Evolutionary conservation across 225 moss, liverwort and hornwort species (phyloP), one percentile per base, ranked within the genome.

Genomic region (Anthoceros angustus): DNA sequence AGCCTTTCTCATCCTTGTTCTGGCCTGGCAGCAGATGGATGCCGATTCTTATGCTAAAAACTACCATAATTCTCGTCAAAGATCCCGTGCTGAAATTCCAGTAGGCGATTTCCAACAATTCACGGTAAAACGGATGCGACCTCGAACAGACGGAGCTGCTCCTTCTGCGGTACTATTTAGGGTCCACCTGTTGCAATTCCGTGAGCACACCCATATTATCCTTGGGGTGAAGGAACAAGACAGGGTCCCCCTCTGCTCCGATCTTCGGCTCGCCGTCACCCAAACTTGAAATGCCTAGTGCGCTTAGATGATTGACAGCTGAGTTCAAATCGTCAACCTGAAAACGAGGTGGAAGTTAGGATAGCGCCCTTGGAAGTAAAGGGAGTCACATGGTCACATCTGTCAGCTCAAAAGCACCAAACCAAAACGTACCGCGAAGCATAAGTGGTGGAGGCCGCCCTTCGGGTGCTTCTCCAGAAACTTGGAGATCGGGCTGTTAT

Each of bases 181-280:
- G 16, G 68, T 69, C 81, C 25, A 79, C 74, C 70, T 89, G 82
- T 64, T 88, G 83, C 18, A 92, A 83, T 79, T 92, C 81, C 3
- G 88, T 86, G 66, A 92, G 76, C 72, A 92, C 88, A 14, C 88
- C 92, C 73, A 83, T 79, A 67, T 81, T 92, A 24, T 86, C 85
- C 40, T 85, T 76, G 41, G 92, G 88, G 64, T 88, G 82, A 64
- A 92, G 63, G 64, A 92, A 92, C 40, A 79, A 45, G 61, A 77
- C 68, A 0, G 74, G 68, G 63, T 75, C 71, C 67, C 74, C 71
- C 23, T 78, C 79, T 74, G 87, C 85, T 24, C 83, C 80, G 0
- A 70, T 65, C 26, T 77, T 82, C 43, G 70, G 73, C 41, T 70
- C 40, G 24, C 76, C 75, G 11, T 61, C 74, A 11, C 86, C 77